Evolutionary conservation across 805 yeast genomes (phyloP).

Genomic region (Metschnikowia kunwiensis): DNA sequence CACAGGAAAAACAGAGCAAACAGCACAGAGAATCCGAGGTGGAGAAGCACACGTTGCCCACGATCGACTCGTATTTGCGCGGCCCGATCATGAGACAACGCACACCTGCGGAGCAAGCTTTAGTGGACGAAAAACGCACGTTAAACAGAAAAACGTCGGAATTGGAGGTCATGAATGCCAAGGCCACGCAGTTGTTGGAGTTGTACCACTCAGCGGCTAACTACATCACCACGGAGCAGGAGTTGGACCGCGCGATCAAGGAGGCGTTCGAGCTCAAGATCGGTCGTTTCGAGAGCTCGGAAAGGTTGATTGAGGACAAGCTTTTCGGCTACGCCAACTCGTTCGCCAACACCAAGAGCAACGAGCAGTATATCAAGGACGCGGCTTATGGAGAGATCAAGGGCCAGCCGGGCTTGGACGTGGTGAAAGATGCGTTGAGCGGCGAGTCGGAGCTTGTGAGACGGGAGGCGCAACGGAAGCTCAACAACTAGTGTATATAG

Average conservation of each 20-base stretch:
- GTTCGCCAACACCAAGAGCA: constrained; percentile 26
- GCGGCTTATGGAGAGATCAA: constrained; percentile 38
- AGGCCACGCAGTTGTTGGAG: constrained; percentile 57
- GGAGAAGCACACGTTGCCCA: constrained; percentile 70
- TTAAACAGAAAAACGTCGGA: constrained; percentile 62
- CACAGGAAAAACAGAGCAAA: constrained; percentile 24
- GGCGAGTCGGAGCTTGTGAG: constrained; percentile 37
- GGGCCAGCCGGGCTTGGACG: constrained; percentile 41
- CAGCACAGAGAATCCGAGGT: constrained; percentile 49
- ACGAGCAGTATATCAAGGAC: constrained; percentile 36
- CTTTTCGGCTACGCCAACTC: constrained; percentile 30
- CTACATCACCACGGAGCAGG: constrained; percentile 71
- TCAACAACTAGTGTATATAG: constrained; percentile 23
- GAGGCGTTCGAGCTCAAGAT: constrained; percentile 48
- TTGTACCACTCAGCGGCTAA: constrained; percentile 67
- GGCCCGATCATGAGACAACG: constrained; percentile 73
- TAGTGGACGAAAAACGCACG: constrained; percentile 55
- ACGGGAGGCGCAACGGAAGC: constrained; percentile 35
- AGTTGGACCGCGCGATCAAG: constrained; percentile 55
- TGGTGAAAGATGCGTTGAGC: constrained; percentile 36
- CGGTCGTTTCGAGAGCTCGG: constrained; percentile 34
- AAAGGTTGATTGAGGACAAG: constrained; percentile 35
- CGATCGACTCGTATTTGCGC: constrained; percentile 61
- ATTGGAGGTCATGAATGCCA: constrained; percentile 49
- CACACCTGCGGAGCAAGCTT: constrained; percentile 63